Evolutionary conservation across 139 green algal genomes (phyloP).

Genomic region (Chlamydomonas incerta): DNA sequence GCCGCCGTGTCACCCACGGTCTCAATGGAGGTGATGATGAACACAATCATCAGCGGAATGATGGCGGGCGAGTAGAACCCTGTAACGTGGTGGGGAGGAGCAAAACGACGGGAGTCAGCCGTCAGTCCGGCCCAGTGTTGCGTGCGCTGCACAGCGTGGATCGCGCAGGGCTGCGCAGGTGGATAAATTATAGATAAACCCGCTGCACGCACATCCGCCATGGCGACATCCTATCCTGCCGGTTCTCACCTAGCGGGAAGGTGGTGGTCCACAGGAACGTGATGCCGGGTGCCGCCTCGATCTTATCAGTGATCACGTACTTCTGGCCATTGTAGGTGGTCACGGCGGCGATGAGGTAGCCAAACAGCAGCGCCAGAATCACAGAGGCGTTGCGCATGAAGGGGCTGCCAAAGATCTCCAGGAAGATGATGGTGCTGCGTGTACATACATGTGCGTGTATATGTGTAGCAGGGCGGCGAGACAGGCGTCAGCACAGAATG

Average conservation of each 20-base stretch:
- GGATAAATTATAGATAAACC: no score
- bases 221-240: no score
- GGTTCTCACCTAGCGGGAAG: slow-evolving; percentile 66
- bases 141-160: no score
- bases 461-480: no score
- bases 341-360: slow-evolving; percentile 60
- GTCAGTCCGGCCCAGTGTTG: no score
- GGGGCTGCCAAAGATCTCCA: slow-evolving; percentile 10
- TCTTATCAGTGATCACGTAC: slow-evolving; percentile 55
- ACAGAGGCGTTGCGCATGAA: slow-evolving; percentile 79
- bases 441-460: no score
- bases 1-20: slow-evolving; percentile 81
- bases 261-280: slow-evolving; percentile 87
- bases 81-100: no score
- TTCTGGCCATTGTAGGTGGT: slow-evolving; percentile 58
- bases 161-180: no score
- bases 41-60: slow-evolving; percentile 54
- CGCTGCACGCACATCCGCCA: no score
- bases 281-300: slow-evolving; percentile 65
- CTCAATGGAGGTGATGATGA: slow-evolving; percentile 69
- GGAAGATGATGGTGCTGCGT: no score
- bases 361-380: slow-evolving; percentile 67
- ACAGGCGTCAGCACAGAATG: no score
- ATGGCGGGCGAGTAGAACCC: slow-evolving; percentile 65
- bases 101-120: no score